Base-by-base conservation (phyloP, 179 eudicot genomes). In the Drosera spatulata region DNA sequence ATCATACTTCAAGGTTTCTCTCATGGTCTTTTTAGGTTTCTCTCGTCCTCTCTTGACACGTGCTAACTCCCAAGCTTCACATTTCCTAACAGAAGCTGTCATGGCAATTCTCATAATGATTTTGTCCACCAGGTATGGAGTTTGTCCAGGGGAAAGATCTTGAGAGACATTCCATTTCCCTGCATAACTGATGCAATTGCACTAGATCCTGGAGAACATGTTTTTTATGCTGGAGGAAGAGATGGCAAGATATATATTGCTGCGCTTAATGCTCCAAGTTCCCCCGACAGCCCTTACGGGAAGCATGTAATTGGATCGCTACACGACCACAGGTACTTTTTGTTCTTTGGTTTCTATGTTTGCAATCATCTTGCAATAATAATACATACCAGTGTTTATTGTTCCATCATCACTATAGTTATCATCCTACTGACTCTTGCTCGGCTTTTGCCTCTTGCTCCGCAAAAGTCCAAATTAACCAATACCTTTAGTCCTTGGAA, bases 241-340 rank as follows among this genome's bases (percentile, higher is more conserved):
- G 96, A 91, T 73, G 97, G 97, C 42, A 91, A 81, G 73, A 87
- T 87, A 73, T 85, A 91, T 64, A 83, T 87, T 58, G 96, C 83
- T 48, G 83, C 84, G 46, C 82, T 91, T 38, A 79, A 73, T 75
- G 83, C 86, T 69, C 77, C 63, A 64, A 68, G 67, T 53, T 72
- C 64, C 41, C 56, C 82, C 55, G 72, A 63, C 63, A 70, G 76
- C 74, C 79, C n/a, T 48, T 77, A 75, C 51, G 96, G 94, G 69
- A 66, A 55, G 72, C 83, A 87, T 79, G 80, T 91, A 47, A 55
- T 91, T 53, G 96, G 94, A 53, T 63, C 84, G 63, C 63, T 87
- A 61, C 74, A 86, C 75, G 90, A 83, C 66, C 91, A 89, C 55
- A 80, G 97, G 97, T 90, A 3, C 40, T 38, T 2, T 55, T 6